Conservation (phyloP, 805 yeast species). For the Candida mattraensis region DNA sequence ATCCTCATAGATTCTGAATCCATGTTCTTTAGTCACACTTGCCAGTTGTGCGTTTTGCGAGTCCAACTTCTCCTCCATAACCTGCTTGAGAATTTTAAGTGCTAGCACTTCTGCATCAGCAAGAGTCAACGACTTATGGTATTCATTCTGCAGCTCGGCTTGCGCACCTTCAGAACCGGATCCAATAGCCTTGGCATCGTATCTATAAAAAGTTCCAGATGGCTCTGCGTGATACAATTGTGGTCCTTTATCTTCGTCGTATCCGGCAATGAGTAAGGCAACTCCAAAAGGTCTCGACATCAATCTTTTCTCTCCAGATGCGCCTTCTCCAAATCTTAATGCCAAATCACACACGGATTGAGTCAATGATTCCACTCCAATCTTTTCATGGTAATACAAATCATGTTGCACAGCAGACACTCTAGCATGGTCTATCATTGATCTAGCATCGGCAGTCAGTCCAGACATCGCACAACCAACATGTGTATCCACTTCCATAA, state of each 20-base stretch:
- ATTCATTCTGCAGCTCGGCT: slow-evolving; percentile 94
- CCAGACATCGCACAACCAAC: slow-evolving; percentile 99
- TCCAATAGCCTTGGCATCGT: slow-evolving; percentile 98
- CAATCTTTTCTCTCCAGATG: slow-evolving; percentile 88
- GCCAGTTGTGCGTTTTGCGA: slow-evolving; percentile 95
- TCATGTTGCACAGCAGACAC: slow-evolving; percentile 85
- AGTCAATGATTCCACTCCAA: slow-evolving; percentile 89
- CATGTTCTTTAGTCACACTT: slow-evolving; percentile 80
- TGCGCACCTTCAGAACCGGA: slow-evolving; percentile 99
- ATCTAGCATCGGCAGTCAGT: slow-evolving; percentile 96
- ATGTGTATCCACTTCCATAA: slow-evolving; percentile 90
- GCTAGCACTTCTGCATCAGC: slow-evolving; percentile 91
- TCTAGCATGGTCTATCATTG: slow-evolving; percentile 98
- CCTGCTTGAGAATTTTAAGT: slow-evolving; percentile 89
- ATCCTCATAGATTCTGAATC: slow-evolving; percentile 83
- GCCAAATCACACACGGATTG: slow-evolving; percentile 98
- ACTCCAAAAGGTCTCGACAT: slow-evolving; percentile 99
- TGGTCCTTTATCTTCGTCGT: slow-evolving; percentile 90
- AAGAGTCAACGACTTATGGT: slow-evolving; percentile 87
- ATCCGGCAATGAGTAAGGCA: slow-evolving; percentile 92
- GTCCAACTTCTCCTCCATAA: slow-evolving; percentile 98
- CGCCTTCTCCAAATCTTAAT: slow-evolving; percentile 94
- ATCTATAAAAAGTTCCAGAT: slow-evolving; percentile 95
- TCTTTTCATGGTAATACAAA: slow-evolving; percentile 87
- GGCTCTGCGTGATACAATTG: slow-evolving; percentile 99